A percentile compares a stretch with the other conserved stretches of the same genome.
Conservation (phyloP, 306 rosid species). For the Vigna unguiculata region DNA sequence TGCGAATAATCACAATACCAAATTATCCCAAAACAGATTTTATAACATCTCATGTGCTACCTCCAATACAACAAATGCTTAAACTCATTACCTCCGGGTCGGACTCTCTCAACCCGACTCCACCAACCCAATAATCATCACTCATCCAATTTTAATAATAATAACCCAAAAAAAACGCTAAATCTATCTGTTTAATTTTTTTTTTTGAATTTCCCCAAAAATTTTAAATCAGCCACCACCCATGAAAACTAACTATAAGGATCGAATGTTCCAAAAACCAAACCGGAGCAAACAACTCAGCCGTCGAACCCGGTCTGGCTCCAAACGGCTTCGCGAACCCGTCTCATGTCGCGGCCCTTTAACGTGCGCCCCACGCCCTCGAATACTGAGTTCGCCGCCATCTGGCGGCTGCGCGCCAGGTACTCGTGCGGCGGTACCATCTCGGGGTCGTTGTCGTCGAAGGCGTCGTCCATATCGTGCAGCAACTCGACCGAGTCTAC, state of each 20-base stretch:
- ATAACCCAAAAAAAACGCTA: neutral
- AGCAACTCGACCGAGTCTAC: constrained; percentile 77
- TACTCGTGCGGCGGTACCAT: constrained; percentile 97
- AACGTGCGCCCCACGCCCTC: constrained; percentile 97
- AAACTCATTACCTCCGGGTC: constrained; percentile 50
- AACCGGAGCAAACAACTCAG: constrained; percentile 14
- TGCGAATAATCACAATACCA: too few species aligned
- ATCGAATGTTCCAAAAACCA: neutral
- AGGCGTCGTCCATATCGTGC: constrained; percentile 56
- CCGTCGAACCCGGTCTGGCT: constrained; percentile 96
- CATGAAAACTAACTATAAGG: neutral
- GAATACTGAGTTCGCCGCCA: constrained; percentile 81
- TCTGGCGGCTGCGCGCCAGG: constrained; percentile 77
- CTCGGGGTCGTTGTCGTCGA: constrained; percentile 63
- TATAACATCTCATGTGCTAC: too few species aligned
- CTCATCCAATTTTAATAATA: constrained; percentile 21
- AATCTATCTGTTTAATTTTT: neutral
- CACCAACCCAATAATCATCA: constrained; percentile 45
- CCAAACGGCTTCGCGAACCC: constrained; percentile 98
- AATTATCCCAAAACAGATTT: too few species aligned
- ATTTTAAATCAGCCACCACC: constrained; percentile 22
- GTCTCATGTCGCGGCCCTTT: constrained; percentile 89
- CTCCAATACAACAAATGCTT: neutral
- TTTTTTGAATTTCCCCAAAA: neutral
- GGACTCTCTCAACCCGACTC: constrained; percentile 42